A percentile compares a stretch with the other conserved stretches of the same genome.
phyloP scores from a whole-genome alignment of 2,329 filamentous ascomycete species.

The Purpureocillium lavendulum region DNA sequence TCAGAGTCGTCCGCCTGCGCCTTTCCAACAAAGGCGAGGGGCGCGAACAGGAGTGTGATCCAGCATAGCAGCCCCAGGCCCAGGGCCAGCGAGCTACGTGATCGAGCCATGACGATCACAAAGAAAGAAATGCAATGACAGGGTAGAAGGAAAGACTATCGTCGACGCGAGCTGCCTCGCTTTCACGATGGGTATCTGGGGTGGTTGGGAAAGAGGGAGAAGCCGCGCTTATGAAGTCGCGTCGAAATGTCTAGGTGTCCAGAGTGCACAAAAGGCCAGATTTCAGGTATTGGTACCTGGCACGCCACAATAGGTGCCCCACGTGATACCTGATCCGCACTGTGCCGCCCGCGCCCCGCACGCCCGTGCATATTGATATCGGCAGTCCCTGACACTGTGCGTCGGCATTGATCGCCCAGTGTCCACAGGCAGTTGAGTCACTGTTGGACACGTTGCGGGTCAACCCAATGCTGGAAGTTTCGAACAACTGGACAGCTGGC shows the following conservation, averaged over 20 bases:
- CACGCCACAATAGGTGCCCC: conserved; percentile 10
- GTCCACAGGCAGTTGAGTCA: no score
- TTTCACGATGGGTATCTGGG: conserved; percentile 15
- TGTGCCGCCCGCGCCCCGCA: no score
- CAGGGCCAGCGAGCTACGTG: conserved; percentile 63
- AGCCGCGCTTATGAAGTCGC: conserved; percentile 26
- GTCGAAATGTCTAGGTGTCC: conserved; percentile 34
- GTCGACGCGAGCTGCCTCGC: conserved; percentile 16
- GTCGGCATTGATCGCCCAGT: no score
- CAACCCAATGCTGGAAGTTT: no score
- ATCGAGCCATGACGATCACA: conserved; percentile 38
- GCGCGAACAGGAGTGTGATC: conserved; percentile 81
- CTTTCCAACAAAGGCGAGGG: conserved; percentile 75
- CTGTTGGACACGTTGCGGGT: no score
- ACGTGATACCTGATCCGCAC: conserved; percentile 13
- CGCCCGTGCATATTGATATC: no score
- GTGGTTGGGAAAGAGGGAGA: conserved; percentile 15
- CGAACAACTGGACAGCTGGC: no score
- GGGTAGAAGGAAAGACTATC: conserved; percentile 13
- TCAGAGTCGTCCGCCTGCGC: conserved; percentile 67
- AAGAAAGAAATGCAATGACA: conserved; percentile 12
- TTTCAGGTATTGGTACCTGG: conserved; percentile 25
- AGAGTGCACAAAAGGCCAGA: conserved; percentile 40
- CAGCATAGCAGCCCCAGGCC: conserved; percentile 87
- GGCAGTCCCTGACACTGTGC: no score